These are phyloP conservation scores for Fusarium anthophilum DNA, from an alignment of 2,329 filamentous ascomycete genomes.

Conservation along the genomic window DNA sequence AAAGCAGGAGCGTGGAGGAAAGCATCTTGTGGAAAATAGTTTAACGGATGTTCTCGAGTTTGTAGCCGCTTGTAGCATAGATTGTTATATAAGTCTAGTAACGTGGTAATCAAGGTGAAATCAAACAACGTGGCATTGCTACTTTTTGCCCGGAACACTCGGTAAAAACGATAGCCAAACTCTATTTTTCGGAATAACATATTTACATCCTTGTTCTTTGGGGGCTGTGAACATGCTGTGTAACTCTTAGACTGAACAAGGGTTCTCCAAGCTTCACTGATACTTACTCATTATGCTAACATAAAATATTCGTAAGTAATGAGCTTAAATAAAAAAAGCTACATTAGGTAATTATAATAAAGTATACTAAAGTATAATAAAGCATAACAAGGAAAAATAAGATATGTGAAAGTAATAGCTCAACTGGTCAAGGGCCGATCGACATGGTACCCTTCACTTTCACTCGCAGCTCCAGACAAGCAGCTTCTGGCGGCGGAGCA, in stretches of 20 bases:
- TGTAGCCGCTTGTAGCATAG: fast-evolving
- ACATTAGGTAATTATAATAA: fast-evolving
- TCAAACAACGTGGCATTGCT: background rate
- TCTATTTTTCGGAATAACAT: background rate
- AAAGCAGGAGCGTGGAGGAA: fast-evolving
- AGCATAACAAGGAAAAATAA: fast-evolving
- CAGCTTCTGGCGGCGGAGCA: background rate
- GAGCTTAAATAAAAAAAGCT: fast-evolving
- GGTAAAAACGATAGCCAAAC: background rate
- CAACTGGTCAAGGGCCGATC: background rate
- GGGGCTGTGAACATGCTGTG: fast-evolving
- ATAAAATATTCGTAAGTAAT: fast-evolving
- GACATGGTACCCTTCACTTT: background rate
- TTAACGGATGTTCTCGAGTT: too few species aligned
- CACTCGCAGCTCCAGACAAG: background rate
- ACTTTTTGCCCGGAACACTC: background rate
- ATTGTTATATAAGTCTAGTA: background rate
- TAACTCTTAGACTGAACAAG: fast-evolving
- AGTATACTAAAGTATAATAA: fast-evolving
- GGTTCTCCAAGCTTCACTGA: fast-evolving
- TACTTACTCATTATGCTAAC: background rate
- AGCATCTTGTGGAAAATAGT: background rate
- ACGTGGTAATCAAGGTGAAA: background rate
- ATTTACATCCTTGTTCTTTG: background rate
- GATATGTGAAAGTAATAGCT: background rate